Conservation (phyloP, 2,329 filamentous ascomycete species). For the Monosporascus cannonballus region DNA sequence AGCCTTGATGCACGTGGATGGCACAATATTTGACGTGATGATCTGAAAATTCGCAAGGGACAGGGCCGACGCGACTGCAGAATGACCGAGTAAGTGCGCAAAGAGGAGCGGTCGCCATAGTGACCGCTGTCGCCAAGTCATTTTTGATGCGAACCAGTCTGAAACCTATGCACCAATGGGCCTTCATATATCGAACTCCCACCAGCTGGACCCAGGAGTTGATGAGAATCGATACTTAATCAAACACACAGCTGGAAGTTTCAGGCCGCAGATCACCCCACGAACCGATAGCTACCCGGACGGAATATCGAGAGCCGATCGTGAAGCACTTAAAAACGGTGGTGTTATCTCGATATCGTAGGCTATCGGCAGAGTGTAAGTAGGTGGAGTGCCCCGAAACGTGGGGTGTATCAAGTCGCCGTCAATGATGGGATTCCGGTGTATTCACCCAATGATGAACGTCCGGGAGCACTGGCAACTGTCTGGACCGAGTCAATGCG, state of each 20-base stretch:
- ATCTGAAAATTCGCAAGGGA: conserved; percentile 22
- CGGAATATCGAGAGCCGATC: no score
- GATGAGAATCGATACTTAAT: no score
- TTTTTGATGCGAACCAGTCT: background rate
- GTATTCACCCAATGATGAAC: conserved; percentile 8
- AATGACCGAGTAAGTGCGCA: conserved; percentile 10
- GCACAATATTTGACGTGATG: conserved; percentile 19
- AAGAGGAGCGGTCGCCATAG: conserved; percentile 12
- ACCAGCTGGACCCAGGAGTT: background rate
- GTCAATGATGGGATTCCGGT: conserved; percentile 9
- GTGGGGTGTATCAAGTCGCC: conserved; percentile 15
- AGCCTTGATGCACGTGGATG: conserved; percentile 18
- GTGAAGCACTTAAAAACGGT: no score
- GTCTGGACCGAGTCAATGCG: conserved; percentile 6
- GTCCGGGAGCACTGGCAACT: conserved; percentile 2
- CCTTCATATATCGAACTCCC: background rate
- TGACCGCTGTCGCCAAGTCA: background rate
- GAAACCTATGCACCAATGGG: background rate
- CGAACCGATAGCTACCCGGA: no score
- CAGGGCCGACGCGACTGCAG: conserved; percentile 15
- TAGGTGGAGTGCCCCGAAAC: conserved; percentile 13
- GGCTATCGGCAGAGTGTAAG: background rate
- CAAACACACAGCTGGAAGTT: no score
- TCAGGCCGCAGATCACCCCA: no score
- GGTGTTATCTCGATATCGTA: no score